Conservation (phyloP, 441 rosid species). For the Flueggea neowawraea region DNA sequence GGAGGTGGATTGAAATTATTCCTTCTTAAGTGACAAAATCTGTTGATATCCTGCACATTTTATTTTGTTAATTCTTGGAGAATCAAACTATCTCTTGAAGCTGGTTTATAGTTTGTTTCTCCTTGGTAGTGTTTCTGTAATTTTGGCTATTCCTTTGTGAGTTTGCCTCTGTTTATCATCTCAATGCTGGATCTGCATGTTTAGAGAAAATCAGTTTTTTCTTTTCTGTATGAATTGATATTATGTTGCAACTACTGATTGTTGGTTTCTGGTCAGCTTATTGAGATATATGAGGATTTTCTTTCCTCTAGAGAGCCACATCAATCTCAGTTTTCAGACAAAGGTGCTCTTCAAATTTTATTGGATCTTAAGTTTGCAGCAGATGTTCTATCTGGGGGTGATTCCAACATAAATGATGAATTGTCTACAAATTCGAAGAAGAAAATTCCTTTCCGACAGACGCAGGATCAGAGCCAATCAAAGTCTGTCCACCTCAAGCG, state of each 20-base stretch:
- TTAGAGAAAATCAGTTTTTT: neutral
- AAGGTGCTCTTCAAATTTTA: constrained; percentile 84
- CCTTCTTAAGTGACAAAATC: no score
- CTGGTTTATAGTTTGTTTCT: no score
- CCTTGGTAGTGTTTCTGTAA: neutral
- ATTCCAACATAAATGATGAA: constrained; percentile 43
- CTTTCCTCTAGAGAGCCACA: constrained; percentile 55
- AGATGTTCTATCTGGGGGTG: constrained; percentile 86
- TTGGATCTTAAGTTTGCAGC: constrained; percentile 83
- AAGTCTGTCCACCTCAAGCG: constrained; percentile 50
- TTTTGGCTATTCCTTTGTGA: neutral
- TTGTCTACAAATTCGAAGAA: constrained; percentile 42
- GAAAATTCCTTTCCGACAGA: constrained; percentile 59
- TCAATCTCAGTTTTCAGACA: constrained; percentile 76
- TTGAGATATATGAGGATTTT: constrained; percentile 65
- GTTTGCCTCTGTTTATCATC: neutral
- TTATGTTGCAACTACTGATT: neutral
- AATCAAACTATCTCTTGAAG: no score
- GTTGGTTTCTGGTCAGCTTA: constrained; percentile 45
- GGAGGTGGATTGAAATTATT: no score
- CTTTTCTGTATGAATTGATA: neutral
- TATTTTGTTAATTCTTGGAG: no score
- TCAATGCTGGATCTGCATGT: neutral
- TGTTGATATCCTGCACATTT: no score
- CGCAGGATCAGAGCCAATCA: constrained; percentile 55